phyloP scores from a whole-genome alignment of 1,284 basidiomycete species.

The Chalciporus sp. region DNA sequence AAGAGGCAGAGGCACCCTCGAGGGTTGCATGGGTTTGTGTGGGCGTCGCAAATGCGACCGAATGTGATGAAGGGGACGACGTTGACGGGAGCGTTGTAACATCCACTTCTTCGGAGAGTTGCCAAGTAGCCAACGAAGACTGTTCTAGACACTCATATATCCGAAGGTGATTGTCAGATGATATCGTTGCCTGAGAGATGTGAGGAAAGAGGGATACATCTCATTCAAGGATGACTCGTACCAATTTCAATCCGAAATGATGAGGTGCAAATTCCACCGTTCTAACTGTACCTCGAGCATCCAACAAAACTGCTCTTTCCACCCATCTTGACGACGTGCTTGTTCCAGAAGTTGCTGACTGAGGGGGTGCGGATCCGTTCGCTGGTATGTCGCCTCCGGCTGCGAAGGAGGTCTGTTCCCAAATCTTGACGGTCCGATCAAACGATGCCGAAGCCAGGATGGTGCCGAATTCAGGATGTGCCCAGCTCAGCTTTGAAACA shows the following conservation, averaged over 20 bases:
- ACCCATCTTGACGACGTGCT: conserved; percentile 63
- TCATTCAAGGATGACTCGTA: conserved; percentile 39
- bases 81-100: conserved; percentile 58
- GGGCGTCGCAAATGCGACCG: conserved; percentile 62
- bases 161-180: conserved; percentile 83
- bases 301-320: conserved; percentile 74
- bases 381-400: conserved; percentile 38
- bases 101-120: conserved; percentile 78
- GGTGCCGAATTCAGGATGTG: conserved; percentile 86
- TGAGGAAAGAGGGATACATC: neutral
- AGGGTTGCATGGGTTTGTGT: conserved; percentile 61
- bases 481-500: conserved; percentile 82
- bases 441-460: conserved; percentile 85
- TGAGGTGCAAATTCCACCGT: conserved; percentile 85
- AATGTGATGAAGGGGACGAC: conserved; percentile 47
- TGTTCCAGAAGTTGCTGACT: conserved; percentile 23
- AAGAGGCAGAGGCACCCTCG: conserved; percentile 58
- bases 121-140: conserved; percentile 79
- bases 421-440: conserved; percentile 87
- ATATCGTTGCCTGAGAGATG: conserved; percentile 70
- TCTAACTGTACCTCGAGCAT: conserved; percentile 83
- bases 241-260: conserved; percentile 84
- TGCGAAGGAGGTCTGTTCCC: conserved; percentile 67
- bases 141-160: conserved; percentile 90
- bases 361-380: conserved; percentile 25